phyloP scores from a whole-genome alignment of 2,329 filamentous ascomycete genomes.

The Incumbomyces delicatus region DNA sequence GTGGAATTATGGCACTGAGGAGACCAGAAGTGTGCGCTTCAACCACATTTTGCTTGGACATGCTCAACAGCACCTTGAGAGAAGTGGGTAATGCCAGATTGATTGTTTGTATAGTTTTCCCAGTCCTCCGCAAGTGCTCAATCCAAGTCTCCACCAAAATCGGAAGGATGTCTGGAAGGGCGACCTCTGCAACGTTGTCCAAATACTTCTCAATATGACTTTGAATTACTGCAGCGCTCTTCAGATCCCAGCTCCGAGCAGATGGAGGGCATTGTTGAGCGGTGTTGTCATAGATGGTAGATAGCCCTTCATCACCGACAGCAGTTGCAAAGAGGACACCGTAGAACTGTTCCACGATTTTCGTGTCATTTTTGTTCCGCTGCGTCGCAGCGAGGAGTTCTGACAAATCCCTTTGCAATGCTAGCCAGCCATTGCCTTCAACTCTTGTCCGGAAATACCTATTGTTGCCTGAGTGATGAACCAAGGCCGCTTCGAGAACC shows the following conservation, averaged over 20 bases:
- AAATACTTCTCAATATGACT: conserved; percentile 13
- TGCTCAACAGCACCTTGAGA: conserved; percentile 47
- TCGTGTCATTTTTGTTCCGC: conserved; percentile 13
- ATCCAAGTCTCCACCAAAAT: conserved; percentile 19
- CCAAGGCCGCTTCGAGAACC: conserved; percentile 64
- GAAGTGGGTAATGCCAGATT: conserved; percentile 54
- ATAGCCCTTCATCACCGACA: conserved; percentile 65
- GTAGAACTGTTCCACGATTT: conserved; percentile 68
- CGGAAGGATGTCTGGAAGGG: conserved; percentile 20
- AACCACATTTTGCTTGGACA: conserved; percentile 59
- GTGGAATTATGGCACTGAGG: conserved; percentile 54
- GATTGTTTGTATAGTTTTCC: conserved; percentile 4
- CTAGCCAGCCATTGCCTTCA: conserved; percentile 67
- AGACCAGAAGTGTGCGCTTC: conserved; percentile 64
- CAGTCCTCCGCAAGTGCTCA: neutral
- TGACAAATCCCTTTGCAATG: conserved; percentile 60
- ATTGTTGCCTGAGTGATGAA: conserved; percentile 73
- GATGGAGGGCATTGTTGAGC: conserved; percentile 8
- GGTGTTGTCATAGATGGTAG: conserved; percentile 45
- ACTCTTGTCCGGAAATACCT: conserved; percentile 74
- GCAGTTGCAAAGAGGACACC: conserved; percentile 73
- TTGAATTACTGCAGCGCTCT: conserved; percentile 6
- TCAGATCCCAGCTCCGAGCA: conserved; percentile 6
- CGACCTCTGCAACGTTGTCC: conserved; percentile 13
- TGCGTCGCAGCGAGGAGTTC: conserved; percentile 53